These are phyloP conservation scores for Ceratobasidium sp. DNA, from an alignment of 1,284 basidiomycete genomes.

Conservation along the genomic window DNA sequence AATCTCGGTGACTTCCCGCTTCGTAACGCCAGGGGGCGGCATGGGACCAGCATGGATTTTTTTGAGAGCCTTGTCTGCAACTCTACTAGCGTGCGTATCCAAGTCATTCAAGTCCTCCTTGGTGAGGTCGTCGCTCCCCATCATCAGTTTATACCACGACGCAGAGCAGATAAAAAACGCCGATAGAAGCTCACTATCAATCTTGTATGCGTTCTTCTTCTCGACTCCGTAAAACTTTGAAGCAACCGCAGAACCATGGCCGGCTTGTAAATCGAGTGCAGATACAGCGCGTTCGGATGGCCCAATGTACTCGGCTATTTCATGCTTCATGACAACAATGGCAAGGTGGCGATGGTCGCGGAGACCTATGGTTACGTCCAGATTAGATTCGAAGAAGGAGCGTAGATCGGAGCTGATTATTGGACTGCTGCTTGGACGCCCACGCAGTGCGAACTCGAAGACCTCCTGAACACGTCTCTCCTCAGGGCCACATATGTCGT, in stretches of 20 bases:
- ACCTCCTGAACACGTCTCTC: background rate
- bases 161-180: background rate
- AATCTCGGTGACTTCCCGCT: no score
- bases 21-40: no score
- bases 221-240: background rate
- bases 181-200: background rate
- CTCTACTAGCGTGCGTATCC: no score
- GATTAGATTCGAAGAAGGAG: background rate
- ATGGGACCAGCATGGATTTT: no score
- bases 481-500: background rate
- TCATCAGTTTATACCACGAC: background rate
- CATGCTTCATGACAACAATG: background rate
- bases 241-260: background rate
- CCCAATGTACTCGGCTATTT: background rate
- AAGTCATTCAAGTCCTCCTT: no score
- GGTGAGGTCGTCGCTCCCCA: background rate
- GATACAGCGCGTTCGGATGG: background rate
- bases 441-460: conserved; percentile 1
- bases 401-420: no score
- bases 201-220: background rate
- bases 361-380: background rate
- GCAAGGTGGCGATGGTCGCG: background rate
- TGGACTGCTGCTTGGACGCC: background rate
- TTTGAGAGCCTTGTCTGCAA: no score
- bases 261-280: background rate